These are phyloP conservation scores for Dioszegia crocea DNA, from an alignment of 768 basidiomycete species.

Conservation along the genomic window DNA sequence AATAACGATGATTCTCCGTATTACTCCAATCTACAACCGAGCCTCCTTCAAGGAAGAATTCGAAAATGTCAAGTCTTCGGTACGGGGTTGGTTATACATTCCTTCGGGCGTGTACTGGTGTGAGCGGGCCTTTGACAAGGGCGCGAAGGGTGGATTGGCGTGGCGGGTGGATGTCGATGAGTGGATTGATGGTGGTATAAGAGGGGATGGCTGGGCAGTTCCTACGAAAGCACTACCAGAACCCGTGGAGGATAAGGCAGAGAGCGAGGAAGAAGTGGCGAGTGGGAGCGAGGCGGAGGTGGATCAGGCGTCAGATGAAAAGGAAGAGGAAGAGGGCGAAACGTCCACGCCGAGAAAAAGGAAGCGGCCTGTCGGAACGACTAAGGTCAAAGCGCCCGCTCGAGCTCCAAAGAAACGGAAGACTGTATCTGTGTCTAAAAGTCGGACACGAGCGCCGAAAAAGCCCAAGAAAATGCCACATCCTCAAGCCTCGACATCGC, in stretches of 20 bases:
- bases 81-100: conserved; percentile 40
- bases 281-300: conserved; percentile 13
- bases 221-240: neutral
- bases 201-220: conserved; percentile 29
- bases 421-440: conserved; percentile 2
- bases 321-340: conserved; percentile 20
- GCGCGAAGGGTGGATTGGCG: conserved; percentile 32
- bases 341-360: conserved; percentile 16
- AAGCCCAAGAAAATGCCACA: conserved; percentile 37
- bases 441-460: conserved; percentile 7
- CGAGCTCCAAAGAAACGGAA: conserved; percentile 9
- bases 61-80: conserved; percentile 26
- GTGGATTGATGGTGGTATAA: conserved; percentile 34
- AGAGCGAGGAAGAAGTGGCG: conserved; percentile 16
- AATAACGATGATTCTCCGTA: conserved; percentile 20
- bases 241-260: conserved; percentile 17
- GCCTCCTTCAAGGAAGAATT: conserved; percentile 34
- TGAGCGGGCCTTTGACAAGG: conserved; percentile 38
- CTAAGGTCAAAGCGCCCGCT: conserved; percentile 2
- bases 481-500: conserved; percentile 26
- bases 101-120: conserved; percentile 42
- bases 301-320: conserved; percentile 18
- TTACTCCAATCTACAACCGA: conserved; percentile 38
- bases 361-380: conserved; percentile 13
- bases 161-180: conserved; percentile 38